Base-by-base conservation (phyloP, 176 grass and related monocot species). In the Dendrocalamus sinicus region DNA sequence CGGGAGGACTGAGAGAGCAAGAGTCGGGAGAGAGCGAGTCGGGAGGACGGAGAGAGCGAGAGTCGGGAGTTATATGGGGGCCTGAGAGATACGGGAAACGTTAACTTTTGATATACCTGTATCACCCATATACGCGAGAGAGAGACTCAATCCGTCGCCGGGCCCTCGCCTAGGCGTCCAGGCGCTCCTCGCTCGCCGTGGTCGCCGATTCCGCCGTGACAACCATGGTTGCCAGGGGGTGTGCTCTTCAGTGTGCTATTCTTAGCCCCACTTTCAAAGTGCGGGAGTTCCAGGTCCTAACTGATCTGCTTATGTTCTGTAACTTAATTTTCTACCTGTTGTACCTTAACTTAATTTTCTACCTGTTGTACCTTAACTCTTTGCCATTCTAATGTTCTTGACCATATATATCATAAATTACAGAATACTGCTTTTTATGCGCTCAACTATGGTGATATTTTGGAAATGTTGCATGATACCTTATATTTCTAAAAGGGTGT, bases 201-300 rank as follows among this genome's bases (percentile, higher is more conserved):
- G n/a, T n/a, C n/a, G n/a, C n/a, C n/a, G n/a, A n/a, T n/a, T n/a
- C n/a, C n/a, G n/a, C n/a, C n/a, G n/a, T n/a, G n/a, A n/a, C n/a
- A n/a, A n/a, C n/a, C n/a, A n/a, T n/a, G n/a, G 93, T 98, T 26
- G 26, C 26, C 26, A 26, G 26, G 26, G 26, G 26, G 16, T 98
- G 96, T 23, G 84, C 91, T 66, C 91, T 98, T 48, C 87, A 98
- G 41, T 98, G 95, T 90, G 95, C 95, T 61, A 93, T 98, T 54
- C 92, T 95, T 35, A 98, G 95, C 73, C 95, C 95, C 67, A 98
- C 95, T 47, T 98, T 98, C 64, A 98, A 90, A 95, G 95, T 98
- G 23, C 87, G 95, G 17, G 95, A 95, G 4, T 98, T 98, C 72
- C 92, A 98, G 95, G 95, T 98, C 90, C 65, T 14, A 15, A 28